These are phyloP conservation scores for Astrocystis sublimbata DNA, from an alignment of 495 filamentous ascomycete genomes.

Conservation along the genomic window DNA sequence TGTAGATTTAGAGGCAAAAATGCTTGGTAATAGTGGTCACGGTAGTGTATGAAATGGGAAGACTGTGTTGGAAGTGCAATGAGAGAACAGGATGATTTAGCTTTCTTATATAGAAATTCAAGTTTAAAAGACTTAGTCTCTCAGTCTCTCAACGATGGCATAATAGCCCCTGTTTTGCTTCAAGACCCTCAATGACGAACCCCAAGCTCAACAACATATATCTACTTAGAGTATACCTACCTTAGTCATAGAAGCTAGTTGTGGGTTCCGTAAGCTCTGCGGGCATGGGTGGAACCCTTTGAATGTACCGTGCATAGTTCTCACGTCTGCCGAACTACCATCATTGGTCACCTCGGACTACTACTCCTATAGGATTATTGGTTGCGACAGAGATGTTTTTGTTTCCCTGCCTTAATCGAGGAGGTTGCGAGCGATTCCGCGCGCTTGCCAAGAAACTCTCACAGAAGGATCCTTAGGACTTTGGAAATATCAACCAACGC, in stretches of 20 bases:
- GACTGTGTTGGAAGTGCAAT: conserved; percentile 3
- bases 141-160: neutral
- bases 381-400: neutral
- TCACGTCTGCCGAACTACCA: neutral
- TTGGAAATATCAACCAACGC: neutral
- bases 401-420: conserved; percentile 1
- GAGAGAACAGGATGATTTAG: conserved; percentile 4
- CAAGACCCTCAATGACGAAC: neutral
- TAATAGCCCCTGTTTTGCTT: neutral
- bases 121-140: neutral
- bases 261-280: neutral
- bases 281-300: neutral
- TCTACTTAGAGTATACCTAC: conserved; percentile 8
- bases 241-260: neutral
- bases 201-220: neutral
- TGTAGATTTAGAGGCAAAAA: conserved; percentile 12
- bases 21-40: neutral
- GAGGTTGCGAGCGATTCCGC: neutral
- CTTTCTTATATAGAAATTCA: conserved; percentile 10
- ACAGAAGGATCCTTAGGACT: neutral
- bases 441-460: neutral
- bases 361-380: neutral
- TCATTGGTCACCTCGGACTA: neutral
- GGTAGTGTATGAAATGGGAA: conserved; percentile 7
- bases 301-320: neutral